A percentile compares a stretch with the other conserved stretches of the same genome.
Evolutionary conservation across 306 rosid species (phyloP).

Genomic region (Calophaca sinica): DNA sequence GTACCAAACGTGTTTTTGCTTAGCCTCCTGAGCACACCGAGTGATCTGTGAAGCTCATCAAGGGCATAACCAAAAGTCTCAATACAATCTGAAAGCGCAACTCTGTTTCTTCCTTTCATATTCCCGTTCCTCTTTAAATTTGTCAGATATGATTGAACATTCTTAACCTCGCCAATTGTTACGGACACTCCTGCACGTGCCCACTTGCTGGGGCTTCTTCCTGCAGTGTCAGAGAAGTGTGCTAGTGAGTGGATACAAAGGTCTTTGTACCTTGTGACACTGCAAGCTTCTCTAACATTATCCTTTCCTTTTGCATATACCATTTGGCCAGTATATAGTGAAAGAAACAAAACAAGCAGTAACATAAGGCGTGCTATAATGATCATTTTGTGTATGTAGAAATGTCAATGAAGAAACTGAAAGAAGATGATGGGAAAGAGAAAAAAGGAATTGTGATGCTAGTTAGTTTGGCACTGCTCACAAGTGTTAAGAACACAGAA

Average conservation of each 20-base stretch:
- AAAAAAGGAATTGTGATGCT: neutral
- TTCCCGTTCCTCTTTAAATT: constrained; percentile 26
- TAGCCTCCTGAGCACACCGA: constrained; percentile 58
- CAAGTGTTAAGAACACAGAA: constrained; percentile 26
- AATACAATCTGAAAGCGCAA: constrained; percentile 67
- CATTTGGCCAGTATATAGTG: constrained; percentile 11
- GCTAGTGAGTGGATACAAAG: constrained; percentile 62
- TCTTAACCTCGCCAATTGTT: constrained; percentile 57
- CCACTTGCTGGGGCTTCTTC: constrained; percentile 70
- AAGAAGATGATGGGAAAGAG: too few relatives aligned
- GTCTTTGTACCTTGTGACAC: constrained; percentile 58
- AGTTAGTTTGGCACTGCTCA: neutral
- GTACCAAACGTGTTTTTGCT: constrained; percentile 56
- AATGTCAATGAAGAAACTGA: neutral
- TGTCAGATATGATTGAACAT: constrained; percentile 42
- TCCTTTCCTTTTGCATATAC: constrained; percentile 33
- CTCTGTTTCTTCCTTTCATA: constrained; percentile 52
- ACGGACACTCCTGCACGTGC: constrained; percentile 84
- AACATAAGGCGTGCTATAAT: constrained; percentile 22
- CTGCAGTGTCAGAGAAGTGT: constrained; percentile 59
- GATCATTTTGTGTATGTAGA: constrained; percentile 30
- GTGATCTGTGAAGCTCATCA: constrained; percentile 72
- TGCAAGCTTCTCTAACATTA: constrained; percentile 69
- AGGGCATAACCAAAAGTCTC: constrained; percentile 56
- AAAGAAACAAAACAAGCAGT: constrained; percentile 5